Base-by-base conservation (phyloP, 179 eudicot genomes). In the Spinacia oleracea region DNA sequence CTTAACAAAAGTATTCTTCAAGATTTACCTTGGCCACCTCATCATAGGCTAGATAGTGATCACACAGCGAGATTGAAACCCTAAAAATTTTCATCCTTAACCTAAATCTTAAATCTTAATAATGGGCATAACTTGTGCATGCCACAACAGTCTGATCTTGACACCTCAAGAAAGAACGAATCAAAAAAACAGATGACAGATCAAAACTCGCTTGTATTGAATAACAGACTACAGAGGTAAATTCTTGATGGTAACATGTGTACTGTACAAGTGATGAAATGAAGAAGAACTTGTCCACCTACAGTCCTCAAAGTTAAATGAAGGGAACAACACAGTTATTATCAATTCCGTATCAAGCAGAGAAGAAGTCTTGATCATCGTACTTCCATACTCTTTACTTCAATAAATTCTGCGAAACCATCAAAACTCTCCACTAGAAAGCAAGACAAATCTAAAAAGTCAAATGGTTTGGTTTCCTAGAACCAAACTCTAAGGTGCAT, bases 281-380 rank as follows among this genome's bases (percentile, higher is more conserved):
- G 45, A 73, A 79, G 21, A 62, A 79, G 63, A 2, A 43, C 62
- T 63, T 73, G 34, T 64, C 81, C 35, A 34, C n/a, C 73, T 21
- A 73, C 25, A 12, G 8, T 71, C 64, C 72, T 62, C 64, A 62
- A 38, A 72, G 38, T 29, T 43, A 31, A 7, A 8, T 31, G 23
- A 46, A 55, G 64, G n/a, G 20, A 46, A 29, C 58, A 29, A 20
- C 11, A 32, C 46, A 55, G 18, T 34, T 51, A 34, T 51, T 7
- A 29, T 68, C 29, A 50, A 8, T 9, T 34, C 46, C 38, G 55
- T 8, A 55, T 25, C 21, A 55, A 73, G 48, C 34, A 20, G 11
- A 55, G 48, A 20, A 73, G 11, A 45, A 6, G 59, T 45, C 58
- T 48, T 8, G 38, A 43, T 11, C 7, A 38, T 32, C 59, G 27